These are phyloP conservation scores for Exophiala viscosa DNA, from an alignment of 2,329 filamentous ascomycete genomes.

Conservation along the genomic window DNA sequence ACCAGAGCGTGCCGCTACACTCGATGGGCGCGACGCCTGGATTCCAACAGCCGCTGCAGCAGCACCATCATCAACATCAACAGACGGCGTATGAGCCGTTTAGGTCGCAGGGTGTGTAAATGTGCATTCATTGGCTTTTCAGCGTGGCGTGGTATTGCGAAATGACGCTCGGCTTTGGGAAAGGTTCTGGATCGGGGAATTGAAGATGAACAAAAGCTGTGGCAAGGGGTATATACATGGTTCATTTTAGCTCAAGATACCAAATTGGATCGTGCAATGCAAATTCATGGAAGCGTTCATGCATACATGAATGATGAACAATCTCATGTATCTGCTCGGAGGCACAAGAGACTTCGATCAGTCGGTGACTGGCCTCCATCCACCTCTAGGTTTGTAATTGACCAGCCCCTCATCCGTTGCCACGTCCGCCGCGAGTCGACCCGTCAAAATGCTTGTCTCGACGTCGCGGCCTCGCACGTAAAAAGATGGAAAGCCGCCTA, in stretches of 20 bases:
- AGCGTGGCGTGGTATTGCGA: too few species aligned
- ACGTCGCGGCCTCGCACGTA: conserved; percentile 57
- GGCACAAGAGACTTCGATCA: too few species aligned
- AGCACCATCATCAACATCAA: conserved; percentile 6
- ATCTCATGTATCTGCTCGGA: too few species aligned
- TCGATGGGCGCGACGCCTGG: conserved; percentile 7
- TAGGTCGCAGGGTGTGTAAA: conserved; percentile 19
- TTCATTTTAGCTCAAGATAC: too few species aligned
- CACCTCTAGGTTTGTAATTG: conserved; percentile 55
- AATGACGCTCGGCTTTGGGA: too few species aligned
- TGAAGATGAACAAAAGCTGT: too few species aligned
- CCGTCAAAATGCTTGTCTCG: conserved; percentile 66
- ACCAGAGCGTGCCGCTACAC: conserved; percentile 26
- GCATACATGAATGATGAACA: too few species aligned
- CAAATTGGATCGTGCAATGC: too few species aligned
- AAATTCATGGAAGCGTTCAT: too few species aligned
- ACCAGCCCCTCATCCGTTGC: conserved; percentile 59
- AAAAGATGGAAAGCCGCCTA: conserved; percentile 54
- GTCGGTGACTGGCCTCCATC: conserved; percentile 49
- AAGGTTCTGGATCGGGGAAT: too few species aligned
- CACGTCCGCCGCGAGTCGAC: conserved; percentile 56
- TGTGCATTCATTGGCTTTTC: too few species aligned
- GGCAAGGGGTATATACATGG: too few species aligned
- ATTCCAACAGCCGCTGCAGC: not conserved
- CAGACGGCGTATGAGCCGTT: conserved; percentile 25